Evolutionary conservation across 2,329 filamentous ascomycete species (phyloP), one percentile per base, ranked within the genome.

Genomic region (Alternaria gaisen): DNA sequence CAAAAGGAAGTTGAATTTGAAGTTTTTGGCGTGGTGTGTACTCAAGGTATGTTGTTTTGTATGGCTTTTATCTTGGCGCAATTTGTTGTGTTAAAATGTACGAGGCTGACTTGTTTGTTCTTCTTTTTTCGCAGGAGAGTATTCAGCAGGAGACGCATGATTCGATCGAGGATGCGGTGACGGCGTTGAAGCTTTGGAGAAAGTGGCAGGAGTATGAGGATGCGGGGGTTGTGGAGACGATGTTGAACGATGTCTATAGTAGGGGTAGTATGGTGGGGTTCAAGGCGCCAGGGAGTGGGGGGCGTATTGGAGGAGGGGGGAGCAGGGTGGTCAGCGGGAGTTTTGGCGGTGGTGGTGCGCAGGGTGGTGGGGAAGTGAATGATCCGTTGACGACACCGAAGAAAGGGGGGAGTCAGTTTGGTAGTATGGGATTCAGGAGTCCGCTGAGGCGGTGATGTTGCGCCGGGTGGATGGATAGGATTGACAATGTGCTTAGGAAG

Each of bases 61-160:
- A 26, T 26, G 24, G 24, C 24, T 24, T 24, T 22, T 5, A 22
- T 22, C 4, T 5, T 4, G 5, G 4, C 22, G 22, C 22, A 22
- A 22, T 22, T 3, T 22, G 22, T 22, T 24, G 24, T 24, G 24
- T 24, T 7, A 0, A 24, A 24, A 24, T 1, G 6, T 24, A 24
- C 24, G 24, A 30, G 1, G 28, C 28, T 30, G 28, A 30, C 28
- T 5, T 5, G 28, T 30, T 30, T 30, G 1, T 30, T 30, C 4
- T 11, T 30, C 10, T 10, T 11, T 30, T 30, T 11, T 5, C 11
- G 11, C 9, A 30, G 71, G 93, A 98, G 79, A 93, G 94, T 72
- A 97, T 99, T 63, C 96, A 99, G 79, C 86, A 92, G 72, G 91
- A 93, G 67, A 93, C 90, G 7, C 96, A 99, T 79, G 95, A 99